Conservation (phyloP, 768 basidiomycete species). For the Omphalotus guepiniiformis region DNA sequence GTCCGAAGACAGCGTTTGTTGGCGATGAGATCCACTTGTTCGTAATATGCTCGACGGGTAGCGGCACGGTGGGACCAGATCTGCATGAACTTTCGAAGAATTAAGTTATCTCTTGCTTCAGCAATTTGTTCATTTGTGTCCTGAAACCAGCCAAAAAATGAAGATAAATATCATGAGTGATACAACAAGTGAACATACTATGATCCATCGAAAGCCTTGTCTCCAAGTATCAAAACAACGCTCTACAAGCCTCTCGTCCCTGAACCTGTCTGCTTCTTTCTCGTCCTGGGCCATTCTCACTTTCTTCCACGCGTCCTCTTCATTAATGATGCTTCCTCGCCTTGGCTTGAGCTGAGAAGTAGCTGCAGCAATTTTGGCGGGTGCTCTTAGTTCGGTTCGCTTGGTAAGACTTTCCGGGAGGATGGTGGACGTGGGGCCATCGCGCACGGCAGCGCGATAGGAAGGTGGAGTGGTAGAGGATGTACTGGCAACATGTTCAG, state of each 20-base stretch:
- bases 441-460: constrained; percentile 39
- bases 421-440: constrained; percentile 4
- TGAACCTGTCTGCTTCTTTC: constrained; percentile 64
- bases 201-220: constrained; percentile 66
- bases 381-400: not conserved
- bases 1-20: constrained; percentile 39
- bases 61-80: constrained; percentile 51
- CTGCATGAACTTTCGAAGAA: constrained; percentile 54
- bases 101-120: constrained; percentile 62
- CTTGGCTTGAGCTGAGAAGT: constrained; percentile 30
- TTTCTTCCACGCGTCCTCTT: constrained; percentile 77
- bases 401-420: not conserved
- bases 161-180: not conserved
- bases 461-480: constrained; percentile 44
- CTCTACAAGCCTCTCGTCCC: constrained; percentile 57
- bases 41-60: constrained; percentile 33
- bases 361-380: constrained; percentile 1
- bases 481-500: constrained; percentile 22
- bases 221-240: constrained; percentile 77
- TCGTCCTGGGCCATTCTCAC: constrained; percentile 69
- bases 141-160: constrained; percentile 32
- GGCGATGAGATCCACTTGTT: constrained; percentile 40
- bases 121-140: constrained; percentile 67
- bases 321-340: constrained; percentile 51
- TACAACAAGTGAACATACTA: constrained; percentile 41